Evolutionary conservation across 352 stramenopile species (phyloP).

Genomic region (Pythium sukuiense): DNA sequence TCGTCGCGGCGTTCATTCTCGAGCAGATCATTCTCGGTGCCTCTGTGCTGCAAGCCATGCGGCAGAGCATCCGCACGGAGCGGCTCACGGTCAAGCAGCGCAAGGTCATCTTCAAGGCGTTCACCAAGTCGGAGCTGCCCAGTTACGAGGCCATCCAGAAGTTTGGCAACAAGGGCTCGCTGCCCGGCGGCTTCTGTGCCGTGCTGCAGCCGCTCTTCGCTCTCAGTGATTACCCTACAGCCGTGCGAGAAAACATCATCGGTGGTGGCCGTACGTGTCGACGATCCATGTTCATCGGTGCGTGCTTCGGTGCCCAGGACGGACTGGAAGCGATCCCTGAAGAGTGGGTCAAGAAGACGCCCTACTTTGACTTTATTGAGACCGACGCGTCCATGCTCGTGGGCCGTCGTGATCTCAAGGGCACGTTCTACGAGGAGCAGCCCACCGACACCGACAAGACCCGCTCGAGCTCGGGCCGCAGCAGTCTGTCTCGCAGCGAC

Average conservation of each 20-base stretch:
- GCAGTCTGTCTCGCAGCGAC: constrained; percentile 23
- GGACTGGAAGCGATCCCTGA: constrained; percentile 65
- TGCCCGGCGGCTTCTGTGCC: constrained; percentile 67
- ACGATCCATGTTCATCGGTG: constrained; percentile 80
- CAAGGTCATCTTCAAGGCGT: constrained; percentile 85
- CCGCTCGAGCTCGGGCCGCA: constrained; percentile 13
- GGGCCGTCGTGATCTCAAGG: constrained; percentile 61
- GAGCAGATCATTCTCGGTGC: constrained; percentile 79
- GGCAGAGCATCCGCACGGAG: constrained; percentile 82
- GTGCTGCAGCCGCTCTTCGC: constrained; percentile 81
- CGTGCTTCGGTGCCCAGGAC: constrained; percentile 77
- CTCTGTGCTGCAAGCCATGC: constrained; percentile 78
- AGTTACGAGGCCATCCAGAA: constrained; percentile 85
- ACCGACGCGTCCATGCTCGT: constrained; percentile 69
- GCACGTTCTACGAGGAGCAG: constrained; percentile 42
- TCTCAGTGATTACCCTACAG: constrained; percentile 74
- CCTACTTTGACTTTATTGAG: constrained; percentile 83
- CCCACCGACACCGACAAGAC: constrained; percentile 40
- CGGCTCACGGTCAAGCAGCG: constrained; percentile 77
- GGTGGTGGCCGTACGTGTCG: constrained; percentile 74
- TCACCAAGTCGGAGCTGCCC: constrained; percentile 78
- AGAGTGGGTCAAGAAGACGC: constrained; percentile 77
- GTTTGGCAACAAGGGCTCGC: constrained; percentile 73
- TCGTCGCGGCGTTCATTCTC: constrained; percentile 75
- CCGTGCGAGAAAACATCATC: constrained; percentile 83